Evolutionary conservation across 2,329 filamentous ascomycete species (phyloP), one percentile per base, ranked within the genome.

Genomic region (Samsoniella hepiali): DNA sequence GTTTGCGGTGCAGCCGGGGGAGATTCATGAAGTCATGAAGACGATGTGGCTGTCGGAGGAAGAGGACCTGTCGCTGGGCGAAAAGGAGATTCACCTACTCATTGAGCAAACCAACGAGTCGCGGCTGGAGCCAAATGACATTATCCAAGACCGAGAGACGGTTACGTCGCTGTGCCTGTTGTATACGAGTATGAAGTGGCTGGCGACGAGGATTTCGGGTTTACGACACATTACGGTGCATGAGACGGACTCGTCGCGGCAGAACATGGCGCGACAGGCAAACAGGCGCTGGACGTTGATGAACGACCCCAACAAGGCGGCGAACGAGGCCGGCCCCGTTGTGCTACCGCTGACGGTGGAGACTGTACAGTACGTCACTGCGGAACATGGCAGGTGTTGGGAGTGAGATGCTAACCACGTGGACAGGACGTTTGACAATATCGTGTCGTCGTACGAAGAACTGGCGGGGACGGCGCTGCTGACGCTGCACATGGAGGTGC

Each of bases 151-250:
- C 71, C 88, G 91, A 32, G 96, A 98, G 73, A 90, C 88, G 4
- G 89, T 98, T 34, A 87, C 89, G 50, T 90, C 90, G 4, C 79
- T 99, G 5, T 97, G 93, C 69, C 84, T 97, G 45, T 81, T 99
- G 42, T 96, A 97, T 75, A 97, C 93, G 57, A 97, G 93, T 79
- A 96, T 98, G 92, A 95, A 96, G 80, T 99, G 95, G 95, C 85
- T 99, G 42, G 88, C 91, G 27, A 89, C 89, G 69, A 95, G 94
- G 77, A 87, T 96, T 49, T 80, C 83, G n/a, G 83, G 91, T 63
- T 82, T 99, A 60, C 86, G 95, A 49, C 88, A 94, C 71, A 92
- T 97, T 70, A 94, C 91, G 27, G 82, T 84, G 59, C 87, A 89
- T 65, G 87, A 91, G 53, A 84, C 86, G 44, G 87, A 92, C 74